Evolutionary conservation across 257 asterid species (phyloP).

Genomic region (Penstemon eatonii): DNA sequence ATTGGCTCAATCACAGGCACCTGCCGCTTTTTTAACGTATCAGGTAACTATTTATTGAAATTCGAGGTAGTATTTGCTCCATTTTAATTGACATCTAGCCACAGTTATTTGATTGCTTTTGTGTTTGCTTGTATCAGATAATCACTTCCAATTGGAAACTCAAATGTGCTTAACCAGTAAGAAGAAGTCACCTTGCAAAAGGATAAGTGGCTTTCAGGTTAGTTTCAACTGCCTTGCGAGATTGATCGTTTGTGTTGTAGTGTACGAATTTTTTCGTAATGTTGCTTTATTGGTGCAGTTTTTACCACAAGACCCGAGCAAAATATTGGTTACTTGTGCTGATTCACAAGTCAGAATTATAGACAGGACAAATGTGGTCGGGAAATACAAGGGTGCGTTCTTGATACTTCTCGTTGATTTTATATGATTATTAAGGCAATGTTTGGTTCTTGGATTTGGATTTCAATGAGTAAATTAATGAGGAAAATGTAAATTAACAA

Average conservation of each 20-base stretch:
- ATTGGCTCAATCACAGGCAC: constrained; percentile 75
- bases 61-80: background rate
- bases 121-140: constrained; percentile 47
- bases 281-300: constrained; percentile 51
- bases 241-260: constrained; percentile 14
- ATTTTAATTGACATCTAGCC: background rate
- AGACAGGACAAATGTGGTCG: constrained; percentile 56
- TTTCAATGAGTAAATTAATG: no score
- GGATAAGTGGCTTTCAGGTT: constrained; percentile 94
- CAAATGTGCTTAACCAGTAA: constrained; percentile 63
- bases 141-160: constrained; percentile 63
- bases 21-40: constrained; percentile 63
- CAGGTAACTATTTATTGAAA: constrained; percentile 50
- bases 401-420: constrained; percentile 13
- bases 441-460: no score
- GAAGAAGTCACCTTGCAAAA: constrained; percentile 79
- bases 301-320: constrained; percentile 67
- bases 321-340: constrained; percentile 76
- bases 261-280: background rate
- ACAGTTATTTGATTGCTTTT: constrained; percentile 19
- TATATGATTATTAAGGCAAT: background rate
- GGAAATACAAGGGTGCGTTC: constrained; percentile 71
- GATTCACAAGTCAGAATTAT: constrained; percentile 79
- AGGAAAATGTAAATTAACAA: no score
- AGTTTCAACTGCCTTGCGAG: constrained; percentile 20